These are phyloP conservation scores for Candolleomyces aberdarensis DNA, from an alignment of 768 basidiomycete species.

Conservation along the genomic window DNA sequence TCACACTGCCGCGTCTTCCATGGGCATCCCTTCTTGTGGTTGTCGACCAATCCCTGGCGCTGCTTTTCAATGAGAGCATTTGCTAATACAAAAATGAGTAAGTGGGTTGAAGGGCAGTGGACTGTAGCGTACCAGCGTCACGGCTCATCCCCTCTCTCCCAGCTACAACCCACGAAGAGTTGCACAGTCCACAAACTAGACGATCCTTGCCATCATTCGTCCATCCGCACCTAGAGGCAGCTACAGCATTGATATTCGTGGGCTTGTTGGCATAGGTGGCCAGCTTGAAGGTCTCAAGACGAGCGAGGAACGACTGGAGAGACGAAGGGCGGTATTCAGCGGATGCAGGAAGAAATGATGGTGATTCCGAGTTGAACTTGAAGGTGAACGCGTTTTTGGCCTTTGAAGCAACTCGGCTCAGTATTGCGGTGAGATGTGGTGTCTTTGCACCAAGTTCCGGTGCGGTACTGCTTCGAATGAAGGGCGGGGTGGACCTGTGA, in stretches of 20 bases:
- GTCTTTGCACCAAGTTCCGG: constrained; percentile 32
- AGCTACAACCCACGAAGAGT: constrained; percentile 69
- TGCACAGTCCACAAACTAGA: constrained; percentile 69
- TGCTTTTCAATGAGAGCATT: constrained; percentile 75
- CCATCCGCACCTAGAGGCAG: constrained; percentile 83
- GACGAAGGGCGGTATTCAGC: constrained; percentile 82
- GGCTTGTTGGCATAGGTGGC: constrained; percentile 82
- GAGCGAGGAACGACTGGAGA: constrained; percentile 64
- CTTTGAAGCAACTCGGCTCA: constrained; percentile 60
- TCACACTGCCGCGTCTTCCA: constrained; percentile 84
- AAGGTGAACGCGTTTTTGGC: constrained; percentile 49
- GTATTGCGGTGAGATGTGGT: constrained; percentile 69
- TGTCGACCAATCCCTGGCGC: constrained; percentile 55
- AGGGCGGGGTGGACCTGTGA: background rate
- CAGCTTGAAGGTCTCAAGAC: constrained; percentile 75
- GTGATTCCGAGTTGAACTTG: constrained; percentile 32
- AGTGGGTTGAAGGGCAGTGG: background rate
- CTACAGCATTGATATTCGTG: constrained; percentile 67
- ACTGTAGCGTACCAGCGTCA: constrained; percentile 59
- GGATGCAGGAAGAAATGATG: constrained; percentile 29
- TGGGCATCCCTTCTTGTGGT: constrained; percentile 80
- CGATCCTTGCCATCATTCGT: constrained; percentile 80
- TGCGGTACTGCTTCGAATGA: constrained; percentile 10
- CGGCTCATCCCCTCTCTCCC: constrained; percentile 67
- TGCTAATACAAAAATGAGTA: constrained; percentile 35